Evolutionary conservation across 1,139 yeast genomes (phyloP), one percentile per base, ranked within the genome.

Genomic region (Nematodospora anomalae): DNA sequence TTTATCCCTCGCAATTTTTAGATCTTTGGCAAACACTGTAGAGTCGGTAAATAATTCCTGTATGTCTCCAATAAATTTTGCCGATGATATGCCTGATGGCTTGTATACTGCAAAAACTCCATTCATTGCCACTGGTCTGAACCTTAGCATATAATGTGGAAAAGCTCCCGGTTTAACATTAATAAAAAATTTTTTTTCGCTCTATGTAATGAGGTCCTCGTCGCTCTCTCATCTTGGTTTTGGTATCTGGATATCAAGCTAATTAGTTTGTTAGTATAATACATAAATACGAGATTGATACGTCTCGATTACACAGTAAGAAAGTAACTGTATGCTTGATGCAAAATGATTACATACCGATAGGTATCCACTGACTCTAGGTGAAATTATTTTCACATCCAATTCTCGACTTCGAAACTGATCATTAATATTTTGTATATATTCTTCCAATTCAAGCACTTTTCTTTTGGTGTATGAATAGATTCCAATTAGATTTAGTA

Each of bases 21-120:
- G 60, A 41, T 83, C 83, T 14, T 60, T 64, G 26, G 75, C 71
- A 52, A 86, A 86, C 4, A 75, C 72, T 3, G 69, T 60, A 5
- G 95, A 79, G 1, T 70, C 61, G 29, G 84, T 77, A 53, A 90
- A 77, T 6, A 79, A 57, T 21, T 66, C 62, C 52, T 88, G 92
- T 26, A 92, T 49, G 36, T 76, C 77, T 30, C 76, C 73, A 37
- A 92, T 71, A 41, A 86, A 79, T 39, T 81, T 77, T 14, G 90
- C 77, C 0, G 97, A 88, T 1, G 94, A 70, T n/a, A 83, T 72
- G 0, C 96, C 96, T 10, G 81, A 66, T 0, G 97, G 97, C 56
- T 92, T 92, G 51, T 83, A 83, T 30, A 92, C 77, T n/a, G 97
- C 97, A 67, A 92, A 87, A 3, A 90, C 76, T 33, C 98, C 98